These are phyloP conservation scores for Spinacia oleracea DNA, from an alignment of 179 eudicot species.

Conservation along the genomic window DNA sequence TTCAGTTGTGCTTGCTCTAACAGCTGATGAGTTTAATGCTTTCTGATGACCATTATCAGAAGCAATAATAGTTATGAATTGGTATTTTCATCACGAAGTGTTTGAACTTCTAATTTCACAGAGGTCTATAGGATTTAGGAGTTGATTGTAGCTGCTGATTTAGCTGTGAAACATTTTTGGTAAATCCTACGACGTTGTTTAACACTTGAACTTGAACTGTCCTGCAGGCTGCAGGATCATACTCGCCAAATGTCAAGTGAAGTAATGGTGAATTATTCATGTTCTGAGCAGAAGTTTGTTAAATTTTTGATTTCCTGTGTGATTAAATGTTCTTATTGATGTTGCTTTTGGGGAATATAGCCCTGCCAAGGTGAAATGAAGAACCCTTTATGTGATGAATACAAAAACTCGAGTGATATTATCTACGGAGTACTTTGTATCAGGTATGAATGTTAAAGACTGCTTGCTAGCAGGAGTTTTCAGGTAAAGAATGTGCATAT, in stretches of 20 bases:
- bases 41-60: neutral
- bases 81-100: slow-evolving; percentile 1
- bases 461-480: neutral
- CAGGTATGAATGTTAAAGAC: neutral
- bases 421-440: no score
- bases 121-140: neutral
- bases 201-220: no score
- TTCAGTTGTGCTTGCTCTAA: neutral
- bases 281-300: neutral
- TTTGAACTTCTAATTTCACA: neutral
- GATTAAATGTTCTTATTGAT: neutral
- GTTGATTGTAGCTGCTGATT: neutral
- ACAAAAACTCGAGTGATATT: neutral
- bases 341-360: neutral
- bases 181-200: neutral
- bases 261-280: neutral
- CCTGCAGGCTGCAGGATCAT: neutral
- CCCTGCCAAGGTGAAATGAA: neutral
- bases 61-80: neutral
- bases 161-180: neutral
- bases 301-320: neutral
- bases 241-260: neutral
- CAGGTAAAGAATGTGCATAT: no score
- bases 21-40: neutral
- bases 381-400: neutral